Conservation (phyloP, 2,329 filamentous ascomycete genomes). For the Fusarium acutatum region DNA sequence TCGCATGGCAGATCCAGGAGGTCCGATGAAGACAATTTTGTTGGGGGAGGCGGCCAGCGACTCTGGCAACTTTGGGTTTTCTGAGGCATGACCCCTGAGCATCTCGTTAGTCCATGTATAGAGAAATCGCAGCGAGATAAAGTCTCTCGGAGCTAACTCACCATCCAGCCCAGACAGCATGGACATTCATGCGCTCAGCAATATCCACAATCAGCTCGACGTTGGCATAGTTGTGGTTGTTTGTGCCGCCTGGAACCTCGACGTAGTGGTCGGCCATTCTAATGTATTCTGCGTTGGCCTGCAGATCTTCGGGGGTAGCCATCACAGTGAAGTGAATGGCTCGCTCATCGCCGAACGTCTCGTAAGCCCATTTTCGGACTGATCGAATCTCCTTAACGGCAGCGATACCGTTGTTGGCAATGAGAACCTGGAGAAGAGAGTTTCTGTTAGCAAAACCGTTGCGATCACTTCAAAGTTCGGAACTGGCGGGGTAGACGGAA, state of each 20-base stretch:
- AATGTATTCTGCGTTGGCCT: slow-evolving; percentile 98
- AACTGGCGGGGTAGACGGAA: slow-evolving; percentile 10
- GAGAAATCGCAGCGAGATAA: slow-evolving; percentile 2
- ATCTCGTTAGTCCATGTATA: slow-evolving; percentile 11
- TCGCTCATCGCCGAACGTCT: slow-evolving; percentile 97
- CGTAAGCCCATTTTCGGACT: slow-evolving; percentile 99
- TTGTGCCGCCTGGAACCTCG: slow-evolving; percentile 97
- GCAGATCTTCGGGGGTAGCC: slow-evolving; percentile 97
- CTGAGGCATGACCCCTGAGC: slow-evolving; percentile 93
- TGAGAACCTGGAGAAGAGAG: slow-evolving; percentile 75
- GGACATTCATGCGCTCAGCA: slow-evolving; percentile 97
- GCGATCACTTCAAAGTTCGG: background rate
- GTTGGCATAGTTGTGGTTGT: slow-evolving; percentile 99
- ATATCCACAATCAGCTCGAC: slow-evolving; percentile 99
- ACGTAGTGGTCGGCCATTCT: slow-evolving; percentile 99
- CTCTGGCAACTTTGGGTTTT: slow-evolving; percentile 97
- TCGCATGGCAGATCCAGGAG: slow-evolving; percentile 97
- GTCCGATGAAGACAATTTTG: slow-evolving; percentile 99
- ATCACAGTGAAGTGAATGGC: slow-evolving; percentile 99
- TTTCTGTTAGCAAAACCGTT: slow-evolving; percentile 20
- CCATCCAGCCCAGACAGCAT: slow-evolving; percentile 99
- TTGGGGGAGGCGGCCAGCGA: slow-evolving; percentile 95
- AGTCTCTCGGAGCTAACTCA: slow-evolving; percentile 55
- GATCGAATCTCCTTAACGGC: slow-evolving; percentile 99
- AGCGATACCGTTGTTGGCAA: slow-evolving; percentile 99